Percentiles rank a stretch among this genome's conserved stretches.
Conservation (phyloP, 2,329 filamentous ascomycete genomes). For the Lachnellula willkommii region DNA sequence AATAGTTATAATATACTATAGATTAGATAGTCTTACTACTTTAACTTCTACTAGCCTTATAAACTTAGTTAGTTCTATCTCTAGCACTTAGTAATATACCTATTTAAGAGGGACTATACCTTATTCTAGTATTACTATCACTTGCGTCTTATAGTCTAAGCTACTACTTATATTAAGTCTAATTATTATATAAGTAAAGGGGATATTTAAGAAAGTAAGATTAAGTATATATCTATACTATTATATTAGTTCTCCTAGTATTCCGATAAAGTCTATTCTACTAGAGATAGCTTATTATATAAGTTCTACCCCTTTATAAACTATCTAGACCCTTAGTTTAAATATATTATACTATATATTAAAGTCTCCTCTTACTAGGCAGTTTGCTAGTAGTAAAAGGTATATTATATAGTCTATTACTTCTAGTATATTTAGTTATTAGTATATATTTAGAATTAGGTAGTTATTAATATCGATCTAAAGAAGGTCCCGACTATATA, state of each 20-base stretch:
- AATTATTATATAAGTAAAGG: background rate
- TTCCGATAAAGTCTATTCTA: background rate
- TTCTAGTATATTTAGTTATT: too few species aligned
- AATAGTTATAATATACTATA: background rate
- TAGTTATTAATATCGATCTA: background rate
- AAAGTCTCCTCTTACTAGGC: background rate
- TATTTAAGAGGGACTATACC: too few species aligned
- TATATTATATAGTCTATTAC: too few species aligned
- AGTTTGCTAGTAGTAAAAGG: background rate
- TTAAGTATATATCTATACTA: background rate
- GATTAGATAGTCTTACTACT: background rate
- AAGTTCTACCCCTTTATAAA: background rate
- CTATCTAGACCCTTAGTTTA: background rate
- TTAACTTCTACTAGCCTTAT: background rate
- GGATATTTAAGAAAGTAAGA: background rate
- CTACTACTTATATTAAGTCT: too few species aligned
- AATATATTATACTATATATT: background rate
- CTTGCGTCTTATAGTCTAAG: too few species aligned
- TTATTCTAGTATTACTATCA: too few species aligned
- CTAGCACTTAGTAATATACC: too few species aligned
- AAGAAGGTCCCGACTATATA: background rate
- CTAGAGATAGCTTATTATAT: background rate
- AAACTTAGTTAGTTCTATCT: background rate
- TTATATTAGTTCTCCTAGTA: background rate
- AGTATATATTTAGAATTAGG: background rate